Percentiles rank a stretch among this genome's conserved stretches.
These are phyloP conservation scores for Nigrograna mackinnonii DNA, from an alignment of 2,329 filamentous ascomycete species.

Conservation along the genomic window DNA sequence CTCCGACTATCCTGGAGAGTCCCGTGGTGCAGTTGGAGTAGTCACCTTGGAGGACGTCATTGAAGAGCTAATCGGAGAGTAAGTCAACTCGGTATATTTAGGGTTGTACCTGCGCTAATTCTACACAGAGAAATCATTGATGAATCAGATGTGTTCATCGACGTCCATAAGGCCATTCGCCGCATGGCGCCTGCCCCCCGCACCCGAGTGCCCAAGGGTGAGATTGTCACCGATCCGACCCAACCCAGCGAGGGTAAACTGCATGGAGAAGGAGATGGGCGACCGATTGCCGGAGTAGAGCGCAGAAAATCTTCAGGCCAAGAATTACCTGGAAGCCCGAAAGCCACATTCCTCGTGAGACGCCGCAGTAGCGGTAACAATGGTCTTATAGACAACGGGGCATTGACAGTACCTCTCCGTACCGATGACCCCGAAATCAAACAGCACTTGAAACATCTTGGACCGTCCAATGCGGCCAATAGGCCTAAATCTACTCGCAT, in stretches of 20 bases:
- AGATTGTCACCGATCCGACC: constrained; percentile 51
- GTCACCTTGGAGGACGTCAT: constrained; percentile 98
- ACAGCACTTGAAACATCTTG: constrained; percentile 65
- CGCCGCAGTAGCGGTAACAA: constrained; percentile 48
- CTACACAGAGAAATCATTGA: constrained; percentile 86
- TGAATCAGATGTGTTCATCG: constrained; percentile 96
- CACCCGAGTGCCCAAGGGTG: constrained; percentile 65
- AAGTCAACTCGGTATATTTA: constrained; percentile 54
- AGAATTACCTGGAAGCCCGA: constrained; percentile 30
- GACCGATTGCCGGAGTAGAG: constrained; percentile 4
- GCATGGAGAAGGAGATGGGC: constrained; percentile 14
- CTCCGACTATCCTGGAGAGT: constrained; percentile 86
- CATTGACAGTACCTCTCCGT: constrained; percentile 51
- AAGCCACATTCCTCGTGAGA: constrained; percentile 48
- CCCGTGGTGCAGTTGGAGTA: constrained; percentile 87
- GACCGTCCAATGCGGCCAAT: constrained; percentile 65
- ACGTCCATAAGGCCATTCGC: constrained; percentile 96
- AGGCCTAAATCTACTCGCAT: constrained; percentile 64
- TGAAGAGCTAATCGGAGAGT: constrained; percentile 97
- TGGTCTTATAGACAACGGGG: constrained; percentile 17
- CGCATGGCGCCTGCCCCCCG: constrained; percentile 84
- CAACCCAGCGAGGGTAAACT: constrained; percentile 27
- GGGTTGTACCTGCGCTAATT: too few relatives aligned
- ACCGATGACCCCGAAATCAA: constrained; percentile 59
- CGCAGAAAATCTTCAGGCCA: constrained; percentile 33